Percentiles rank a stretch among this genome's conserved stretches.
These are phyloP conservation scores for Beauveria medogensis DNA, from an alignment of 2,329 filamentous ascomycete species.

Conservation along the genomic window DNA sequence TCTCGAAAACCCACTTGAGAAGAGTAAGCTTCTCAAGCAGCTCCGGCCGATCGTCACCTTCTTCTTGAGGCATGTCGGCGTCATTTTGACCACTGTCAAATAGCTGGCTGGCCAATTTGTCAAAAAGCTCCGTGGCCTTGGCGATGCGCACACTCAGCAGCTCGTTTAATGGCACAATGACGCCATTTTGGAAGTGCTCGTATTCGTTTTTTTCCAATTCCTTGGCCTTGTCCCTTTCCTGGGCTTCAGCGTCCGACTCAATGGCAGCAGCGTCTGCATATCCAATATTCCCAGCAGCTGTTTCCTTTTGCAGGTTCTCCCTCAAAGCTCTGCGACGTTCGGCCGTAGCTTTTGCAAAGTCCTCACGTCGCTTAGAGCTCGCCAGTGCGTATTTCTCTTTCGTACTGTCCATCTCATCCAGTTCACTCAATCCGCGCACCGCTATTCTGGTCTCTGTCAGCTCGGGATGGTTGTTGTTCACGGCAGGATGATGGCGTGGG, in stretches of 20 bases:
- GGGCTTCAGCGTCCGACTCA: conserved; percentile 63
- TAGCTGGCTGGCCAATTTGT: conserved; percentile 63
- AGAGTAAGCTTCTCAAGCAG: conserved; percentile 89
- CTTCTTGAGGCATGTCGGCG: conserved; percentile 81
- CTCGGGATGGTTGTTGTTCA: conserved; percentile 92
- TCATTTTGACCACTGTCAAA: conserved; percentile 56
- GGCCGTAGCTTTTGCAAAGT: conserved; percentile 40
- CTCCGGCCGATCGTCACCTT: conserved; percentile 91
- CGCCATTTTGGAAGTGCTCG: conserved; percentile 72
- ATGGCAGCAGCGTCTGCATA: conserved; percentile 78
- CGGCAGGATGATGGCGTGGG: conserved; percentile 86
- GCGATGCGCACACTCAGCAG: conserved; percentile 69
- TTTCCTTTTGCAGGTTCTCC: conserved; percentile 68
- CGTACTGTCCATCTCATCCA: conserved; percentile 62
- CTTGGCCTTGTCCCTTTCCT: conserved; percentile 63
- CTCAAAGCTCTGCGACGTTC: conserved; percentile 58
- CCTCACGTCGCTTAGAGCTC: conserved; percentile 50
- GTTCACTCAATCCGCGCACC: conserved; percentile 65
- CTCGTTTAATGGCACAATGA: conserved; percentile 77
- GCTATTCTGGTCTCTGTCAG: conserved; percentile 68
- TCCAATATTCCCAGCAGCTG: conserved; percentile 67
- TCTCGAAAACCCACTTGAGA: conserved; percentile 95
- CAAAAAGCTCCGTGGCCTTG: conserved; percentile 68
- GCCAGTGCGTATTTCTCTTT: conserved; percentile 53
- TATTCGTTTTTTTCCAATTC: conserved; percentile 73